These are phyloP conservation scores for Jaltomata sinuosa DNA, from an alignment of 257 asterid species.

Conservation along the genomic window DNA sequence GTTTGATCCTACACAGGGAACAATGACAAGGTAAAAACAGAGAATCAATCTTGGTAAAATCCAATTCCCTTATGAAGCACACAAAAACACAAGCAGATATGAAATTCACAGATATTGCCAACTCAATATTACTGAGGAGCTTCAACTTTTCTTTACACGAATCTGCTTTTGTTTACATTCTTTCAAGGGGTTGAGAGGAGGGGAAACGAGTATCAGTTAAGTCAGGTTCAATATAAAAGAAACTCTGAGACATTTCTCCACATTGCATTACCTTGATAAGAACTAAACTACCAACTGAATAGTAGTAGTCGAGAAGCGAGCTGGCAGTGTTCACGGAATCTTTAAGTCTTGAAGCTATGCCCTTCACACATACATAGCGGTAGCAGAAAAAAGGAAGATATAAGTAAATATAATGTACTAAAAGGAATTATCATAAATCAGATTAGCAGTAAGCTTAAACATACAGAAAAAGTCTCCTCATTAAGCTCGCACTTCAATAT, in stretches of 20 bases:
- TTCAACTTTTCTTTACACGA: background rate
- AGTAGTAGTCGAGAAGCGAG: constrained; percentile 65
- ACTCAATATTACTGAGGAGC: background rate
- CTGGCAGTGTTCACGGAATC: constrained; percentile 42
- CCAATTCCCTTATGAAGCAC: background rate
- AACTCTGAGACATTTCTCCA: background rate
- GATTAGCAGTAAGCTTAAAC: constrained; percentile 7
- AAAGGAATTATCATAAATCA: background rate
- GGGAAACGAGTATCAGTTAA: background rate
- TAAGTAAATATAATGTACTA: background rate
- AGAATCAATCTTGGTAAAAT: background rate
- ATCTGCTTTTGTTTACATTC: background rate
- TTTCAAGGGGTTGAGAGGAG: background rate
- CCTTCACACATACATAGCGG: constrained; percentile 25
- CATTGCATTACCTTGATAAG: constrained; percentile 51
- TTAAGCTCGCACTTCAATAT: constrained; percentile 63
- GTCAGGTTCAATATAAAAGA: background rate
- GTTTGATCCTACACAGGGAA: constrained; percentile 54
- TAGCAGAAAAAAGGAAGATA: background rate
- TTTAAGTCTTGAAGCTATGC: constrained; percentile 50
- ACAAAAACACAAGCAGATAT: background rate
- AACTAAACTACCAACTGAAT: constrained; percentile 59
- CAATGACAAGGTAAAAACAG: background rate
- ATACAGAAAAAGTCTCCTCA: constrained; percentile 45
- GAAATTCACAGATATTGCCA: background rate